Percentiles rank a stretch among this genome's conserved stretches.
phyloP scores from a whole-genome alignment of 257 asterid genomes.

The Thymus mandschuricus region DNA sequence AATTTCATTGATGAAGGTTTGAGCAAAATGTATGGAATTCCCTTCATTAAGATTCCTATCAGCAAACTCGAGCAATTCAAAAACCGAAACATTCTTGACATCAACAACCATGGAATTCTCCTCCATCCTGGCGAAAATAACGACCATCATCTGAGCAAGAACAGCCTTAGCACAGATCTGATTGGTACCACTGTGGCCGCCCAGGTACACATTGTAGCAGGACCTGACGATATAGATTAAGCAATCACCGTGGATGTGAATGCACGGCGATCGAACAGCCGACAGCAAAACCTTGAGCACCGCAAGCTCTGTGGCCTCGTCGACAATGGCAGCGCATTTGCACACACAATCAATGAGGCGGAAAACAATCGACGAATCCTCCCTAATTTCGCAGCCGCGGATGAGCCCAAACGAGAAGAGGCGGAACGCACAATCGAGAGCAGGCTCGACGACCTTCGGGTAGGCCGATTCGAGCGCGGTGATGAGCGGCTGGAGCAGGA shows the following conservation, averaged over 20 bases:
- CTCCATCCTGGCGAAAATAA: slow-evolving; percentile 84
- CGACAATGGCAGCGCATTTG: slow-evolving; percentile 72
- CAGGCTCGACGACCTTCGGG: slow-evolving; percentile 93
- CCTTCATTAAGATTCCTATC: slow-evolving; percentile 95
- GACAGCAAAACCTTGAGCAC: slow-evolving; percentile 80
- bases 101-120: slow-evolving; percentile 60
- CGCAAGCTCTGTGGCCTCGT: slow-evolving; percentile 76
- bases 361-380: slow-evolving; percentile 52
- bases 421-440: slow-evolving; percentile 82
- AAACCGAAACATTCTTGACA: slow-evolving; percentile 68
- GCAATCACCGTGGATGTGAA: slow-evolving; percentile 73
- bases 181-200: slow-evolving; percentile 93
- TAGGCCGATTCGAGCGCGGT: slow-evolving; percentile 77
- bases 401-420: slow-evolving; percentile 77
- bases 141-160: slow-evolving; percentile 95
- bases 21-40: slow-evolving; percentile 80
- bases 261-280: slow-evolving; percentile 82
- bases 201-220: slow-evolving; percentile 91
- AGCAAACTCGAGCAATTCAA: slow-evolving; percentile 82
- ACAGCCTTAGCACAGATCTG: slow-evolving; percentile 99
- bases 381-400: slow-evolving; percentile 67
- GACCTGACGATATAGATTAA: slow-evolving; percentile 85
- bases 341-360: slow-evolving; percentile 78
- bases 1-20: slow-evolving; percentile 73
- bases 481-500: slow-evolving; percentile 72